Evolutionary conservation across 306 rosid genomes (phyloP), one percentile per base, ranked within the genome.

Genomic region (Quercus mongolica): DNA sequence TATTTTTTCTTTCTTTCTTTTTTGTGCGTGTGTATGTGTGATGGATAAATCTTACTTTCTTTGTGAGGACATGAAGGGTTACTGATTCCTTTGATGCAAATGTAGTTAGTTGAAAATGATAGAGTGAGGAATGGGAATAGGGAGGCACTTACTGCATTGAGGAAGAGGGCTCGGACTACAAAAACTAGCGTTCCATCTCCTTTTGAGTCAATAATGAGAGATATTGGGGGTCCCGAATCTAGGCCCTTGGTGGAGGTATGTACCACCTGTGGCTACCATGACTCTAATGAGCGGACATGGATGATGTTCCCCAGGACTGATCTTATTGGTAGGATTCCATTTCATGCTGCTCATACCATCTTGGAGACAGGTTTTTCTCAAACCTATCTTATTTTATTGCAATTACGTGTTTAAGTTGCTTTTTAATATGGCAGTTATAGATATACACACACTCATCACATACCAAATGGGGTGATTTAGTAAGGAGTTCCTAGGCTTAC

Each of bases 121-220:
- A 89, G 83, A 89, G 67, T 89, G 85, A 90, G 99, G 82, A 92
- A 91, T 80, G 96, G 94, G 81, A 90, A 91, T 56, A 85, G 99
- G 67, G 97, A 95, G 90, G 98, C 99, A 33, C 90, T 91, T 74
- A 91, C 98, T 51, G 91, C 96, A 58, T 73, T 92, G 77, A 90
- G 99, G 85, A 95, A 71, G 87, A 87, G 86, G 83, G 99, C 97
- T 30, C 85, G 88, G 62, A 95, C 97, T 21, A 92, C 98, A 63
- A 91, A 84, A 80, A 90, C 86, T 72, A 95, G 98, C 67, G 77
- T 92, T 71, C 95, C 91, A 52, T 90, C 97, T 54, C 87, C 98
- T 61, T 95, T 89, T 82, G 98, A 88, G 75, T 91, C 95, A 49
- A 86, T 95, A 33, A 95, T 91, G 98, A 95, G 85, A 83, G 98